phyloP scores from a whole-genome alignment of 2,329 filamentous ascomycete genomes.

The Pseudomassariella vexata region DNA sequence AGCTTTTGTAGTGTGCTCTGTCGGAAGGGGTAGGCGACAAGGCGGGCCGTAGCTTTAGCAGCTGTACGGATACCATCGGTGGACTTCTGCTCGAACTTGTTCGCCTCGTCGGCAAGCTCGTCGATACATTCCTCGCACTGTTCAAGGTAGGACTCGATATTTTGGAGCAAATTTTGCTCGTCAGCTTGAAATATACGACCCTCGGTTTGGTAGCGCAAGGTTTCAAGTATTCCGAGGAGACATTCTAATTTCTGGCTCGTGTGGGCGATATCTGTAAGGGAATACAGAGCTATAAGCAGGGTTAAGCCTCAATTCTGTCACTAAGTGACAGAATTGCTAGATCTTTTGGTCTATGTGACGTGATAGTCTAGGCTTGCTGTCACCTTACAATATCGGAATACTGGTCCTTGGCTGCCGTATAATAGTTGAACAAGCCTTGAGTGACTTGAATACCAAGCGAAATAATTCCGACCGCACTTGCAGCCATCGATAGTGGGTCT shows the following conservation, averaged over 20 bases:
- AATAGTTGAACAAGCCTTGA: conserved; percentile 26
- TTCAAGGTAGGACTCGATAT: conserved; percentile 3
- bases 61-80: conserved; percentile 7
- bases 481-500: conserved; percentile 13
- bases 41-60: conserved; percentile 11
- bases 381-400: too few species aligned
- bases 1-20: conserved; percentile 31
- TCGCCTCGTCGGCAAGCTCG: conserved; percentile 2
- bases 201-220: conserved; percentile 9
- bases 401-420: conserved; percentile 21
- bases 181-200: conserved; percentile 5
- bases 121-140: conserved; percentile 5
- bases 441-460: conserved; percentile 30
- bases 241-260: conserved; percentile 18
- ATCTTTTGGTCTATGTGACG: too few species aligned
- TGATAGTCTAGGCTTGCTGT: too few species aligned
- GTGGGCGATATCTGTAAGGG: too few species aligned
- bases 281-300: too few species aligned
- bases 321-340: too few species aligned
- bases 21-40: conserved; percentile 24
- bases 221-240: conserved; percentile 18
- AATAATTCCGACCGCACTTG: conserved; percentile 24
- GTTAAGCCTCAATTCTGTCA: too few species aligned
- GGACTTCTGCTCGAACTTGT: conserved; percentile 14
- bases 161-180: conserved; percentile 3